Evolutionary conservation across 495 filamentous ascomycete genomes (phyloP).

Genomic region (Neurospora sp.): DNA sequence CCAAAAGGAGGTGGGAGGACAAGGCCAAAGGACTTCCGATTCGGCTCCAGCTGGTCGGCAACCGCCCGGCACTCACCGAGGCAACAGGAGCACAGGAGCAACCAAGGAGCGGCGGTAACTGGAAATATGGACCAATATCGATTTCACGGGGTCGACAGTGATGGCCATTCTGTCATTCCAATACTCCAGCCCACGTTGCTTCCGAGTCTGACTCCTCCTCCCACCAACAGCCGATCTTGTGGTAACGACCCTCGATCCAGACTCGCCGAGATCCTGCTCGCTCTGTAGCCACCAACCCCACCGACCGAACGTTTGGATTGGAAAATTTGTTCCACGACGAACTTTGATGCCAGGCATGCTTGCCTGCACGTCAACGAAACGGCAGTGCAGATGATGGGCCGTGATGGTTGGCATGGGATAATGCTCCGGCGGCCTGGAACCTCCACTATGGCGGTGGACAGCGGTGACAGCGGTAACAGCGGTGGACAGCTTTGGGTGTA

Average conservation of each 20-base stretch:
- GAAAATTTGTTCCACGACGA: conserved; percentile 10
- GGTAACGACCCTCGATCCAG: neutral
- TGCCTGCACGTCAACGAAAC: neutral
- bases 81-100: neutral
- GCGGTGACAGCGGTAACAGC: conserved; percentile 10
- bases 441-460: conserved; percentile 4
- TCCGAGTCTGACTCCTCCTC: neutral
- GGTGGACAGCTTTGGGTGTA: conserved; percentile 16
- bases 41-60: neutral
- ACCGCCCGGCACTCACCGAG: neutral
- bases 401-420: neutral
- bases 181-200: neutral
- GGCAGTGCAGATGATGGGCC: neutral
- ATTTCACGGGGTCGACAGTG: neutral
- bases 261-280: neutral
- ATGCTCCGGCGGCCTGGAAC: neutral
- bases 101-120: neutral
- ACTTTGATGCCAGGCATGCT: neutral
- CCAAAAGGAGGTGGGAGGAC: neutral
- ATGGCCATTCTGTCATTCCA: neutral
- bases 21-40: neutral
- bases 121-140: neutral
- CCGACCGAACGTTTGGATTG: conserved; percentile 15
- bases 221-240: neutral
- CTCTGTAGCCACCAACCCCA: conserved; percentile 3